Percentiles rank a stretch among this genome's conserved stretches.
phyloP scores from a whole-genome alignment of 176 grass and related monocot genomes.

The Cymbopogon citratus region DNA sequence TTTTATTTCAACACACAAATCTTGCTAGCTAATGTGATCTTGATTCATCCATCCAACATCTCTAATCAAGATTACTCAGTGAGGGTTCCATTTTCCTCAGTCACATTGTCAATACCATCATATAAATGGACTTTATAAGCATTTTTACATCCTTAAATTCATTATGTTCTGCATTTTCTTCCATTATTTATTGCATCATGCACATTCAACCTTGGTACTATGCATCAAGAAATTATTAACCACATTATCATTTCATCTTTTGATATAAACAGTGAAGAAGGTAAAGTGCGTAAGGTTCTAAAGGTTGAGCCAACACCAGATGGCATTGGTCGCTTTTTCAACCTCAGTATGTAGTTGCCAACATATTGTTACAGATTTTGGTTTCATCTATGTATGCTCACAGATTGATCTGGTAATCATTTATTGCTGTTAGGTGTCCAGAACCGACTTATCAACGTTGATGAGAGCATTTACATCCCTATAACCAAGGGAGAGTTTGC shows the following conservation, averaged over 20 bases:
- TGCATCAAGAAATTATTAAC: conserved; percentile 3
- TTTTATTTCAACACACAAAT: neutral
- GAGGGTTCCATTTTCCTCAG: neutral
- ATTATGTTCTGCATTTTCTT: neutral
- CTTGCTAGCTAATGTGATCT: neutral
- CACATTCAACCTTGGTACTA: neutral
- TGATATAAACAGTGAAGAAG: conserved; percentile 67
- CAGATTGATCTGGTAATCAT: neutral
- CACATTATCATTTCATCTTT: neutral
- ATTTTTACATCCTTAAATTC: neutral
- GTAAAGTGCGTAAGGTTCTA: conserved; percentile 81
- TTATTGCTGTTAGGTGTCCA: conserved; percentile 61
- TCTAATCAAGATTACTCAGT: neutral
- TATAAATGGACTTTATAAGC: neutral
- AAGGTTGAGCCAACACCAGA: conserved; percentile 94
- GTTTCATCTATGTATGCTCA: neutral
- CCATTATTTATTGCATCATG: neutral
- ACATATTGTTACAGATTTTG: neutral
- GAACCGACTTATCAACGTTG: conserved; percentile 72
- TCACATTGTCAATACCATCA: neutral
- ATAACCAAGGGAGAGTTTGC: conserved; percentile 78
- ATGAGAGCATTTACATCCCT: conserved; percentile 92
- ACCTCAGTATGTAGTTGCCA: conserved; percentile 70
- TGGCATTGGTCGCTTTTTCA: conserved; percentile 92
- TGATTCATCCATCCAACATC: neutral